phyloP scores from a whole-genome alignment of 441 rosid genomes.

The Euphorbia corollata region DNA sequence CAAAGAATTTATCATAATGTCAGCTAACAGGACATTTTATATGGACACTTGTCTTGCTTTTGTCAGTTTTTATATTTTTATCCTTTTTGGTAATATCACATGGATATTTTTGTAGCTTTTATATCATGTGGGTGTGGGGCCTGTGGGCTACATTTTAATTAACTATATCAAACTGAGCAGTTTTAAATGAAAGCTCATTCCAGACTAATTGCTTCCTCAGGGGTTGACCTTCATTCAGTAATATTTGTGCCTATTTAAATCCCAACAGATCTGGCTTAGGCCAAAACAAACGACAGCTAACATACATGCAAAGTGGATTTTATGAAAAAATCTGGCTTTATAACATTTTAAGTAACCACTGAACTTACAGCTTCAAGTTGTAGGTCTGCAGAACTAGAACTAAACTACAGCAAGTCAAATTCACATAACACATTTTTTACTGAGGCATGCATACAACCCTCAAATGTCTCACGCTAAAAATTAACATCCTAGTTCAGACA shows the following conservation, averaged over 20 bases:
- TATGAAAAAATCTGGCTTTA: no score
- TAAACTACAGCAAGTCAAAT: neutral
- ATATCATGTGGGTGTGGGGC: neutral
- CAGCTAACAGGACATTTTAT: neutral
- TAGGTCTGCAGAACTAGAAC: neutral
- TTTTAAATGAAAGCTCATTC: neutral
- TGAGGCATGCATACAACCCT: neutral
- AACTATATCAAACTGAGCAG: neutral
- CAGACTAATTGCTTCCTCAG: neutral
- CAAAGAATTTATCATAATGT: neutral
- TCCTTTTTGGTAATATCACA: neutral
- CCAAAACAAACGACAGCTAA: neutral
- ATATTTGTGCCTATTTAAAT: neutral
- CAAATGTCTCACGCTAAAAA: neutral
- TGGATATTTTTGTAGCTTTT: neutral
- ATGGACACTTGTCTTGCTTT: neutral
- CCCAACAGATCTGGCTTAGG: neutral
- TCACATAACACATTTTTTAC: neutral
- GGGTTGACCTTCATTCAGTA: neutral
- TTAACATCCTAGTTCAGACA: constrained; percentile 4
- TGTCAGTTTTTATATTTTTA: neutral
- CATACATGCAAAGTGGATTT: no score
- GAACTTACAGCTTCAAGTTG: neutral
- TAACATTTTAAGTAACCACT: neutral
- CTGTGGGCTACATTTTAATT: neutral